A percentile compares a stretch with the other conserved stretches of the same genome.
phyloP scores from a whole-genome alignment of 1,139 yeast genomes.

The Pichia sp. region DNA sequence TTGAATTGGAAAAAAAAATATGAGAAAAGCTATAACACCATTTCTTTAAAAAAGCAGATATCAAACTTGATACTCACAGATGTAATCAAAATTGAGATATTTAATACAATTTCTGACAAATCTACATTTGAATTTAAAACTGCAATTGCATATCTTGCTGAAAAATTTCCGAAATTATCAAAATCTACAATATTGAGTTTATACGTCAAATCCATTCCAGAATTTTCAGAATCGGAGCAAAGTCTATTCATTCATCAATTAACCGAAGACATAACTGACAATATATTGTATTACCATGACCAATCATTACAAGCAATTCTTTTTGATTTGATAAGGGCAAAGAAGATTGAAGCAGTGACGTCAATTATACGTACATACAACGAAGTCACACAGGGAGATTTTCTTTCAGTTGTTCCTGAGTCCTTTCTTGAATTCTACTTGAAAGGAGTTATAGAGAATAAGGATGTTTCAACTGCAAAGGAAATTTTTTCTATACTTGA shows the following conservation, averaged over 20 bases:
- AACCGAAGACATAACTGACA: conserved; percentile 2
- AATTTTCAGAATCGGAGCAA: conserved; percentile 1
- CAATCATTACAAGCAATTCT: conserved; percentile 7
- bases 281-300: conserved; percentile 15
- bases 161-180: conserved; percentile 8
- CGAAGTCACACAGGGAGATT: conserved; percentile 6
- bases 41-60: not conserved
- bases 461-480: conserved; percentile 19
- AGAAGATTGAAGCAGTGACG: not conserved
- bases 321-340: not conserved
- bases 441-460: conserved; percentile 9
- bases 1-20: conserved; percentile 6
- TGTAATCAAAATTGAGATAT: not conserved
- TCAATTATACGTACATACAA: conserved; percentile 8
- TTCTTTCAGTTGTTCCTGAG: conserved; percentile 4
- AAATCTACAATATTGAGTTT: conserved; percentile 7
- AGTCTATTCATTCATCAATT: conserved; percentile 4
- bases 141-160: not conserved
- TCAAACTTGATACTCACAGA: conserved; percentile 2
- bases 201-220: conserved; percentile 8
- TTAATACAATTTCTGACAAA: not conserved
- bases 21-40: not conserved
- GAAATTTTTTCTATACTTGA: conserved; percentile 13
- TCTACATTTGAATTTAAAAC: not conserved
- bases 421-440: conserved; percentile 13